Base-by-base conservation (phyloP, 2,329 filamentous ascomycete species). In the Colletotrichum sp. region DNA sequence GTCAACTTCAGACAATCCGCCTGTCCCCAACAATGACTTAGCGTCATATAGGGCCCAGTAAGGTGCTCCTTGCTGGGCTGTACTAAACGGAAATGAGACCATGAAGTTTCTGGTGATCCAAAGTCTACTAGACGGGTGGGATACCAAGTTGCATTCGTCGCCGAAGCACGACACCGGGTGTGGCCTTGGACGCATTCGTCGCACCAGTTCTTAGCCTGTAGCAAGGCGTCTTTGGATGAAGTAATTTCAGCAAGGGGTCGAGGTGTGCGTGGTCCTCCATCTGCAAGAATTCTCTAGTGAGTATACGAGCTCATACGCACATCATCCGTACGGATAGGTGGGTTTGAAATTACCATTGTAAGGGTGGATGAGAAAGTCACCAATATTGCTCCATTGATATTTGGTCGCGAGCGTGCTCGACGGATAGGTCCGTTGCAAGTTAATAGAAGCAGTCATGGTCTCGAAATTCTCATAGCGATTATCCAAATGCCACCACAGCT, bases 21-120 rank as follows among this genome's bases (percentile, higher is more conserved):
- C 8, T 26, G 26, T 6, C 72, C 72, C 72, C 72, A 75, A 39
- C 72, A 75, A 32, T 75, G 68, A 13, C 72, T 75, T 2, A 75
- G 24, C 1, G 72, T 75, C n/a, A 52, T 36, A 1, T 75, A 75
- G 5, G 39, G 60, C 7, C 39, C 32, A 0, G 4, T 26, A 3
- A 10, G n/a, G 3, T 3, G 10, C 4, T 9, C 24, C 1, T 22
- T 72, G n/a, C 6, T 24, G 5, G 3, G 34, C 28, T 39, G 28
- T 4, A 72, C 24, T 2, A 75, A n/a, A 30, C 60, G 60, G 18
- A n/a, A 59, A 9, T 34, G 28, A 9, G n/a, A 30, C 1, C 16
- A 6, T 7, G 8, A 2, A 22, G 64, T n/a, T 1, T n/a, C 13
- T 7, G 15, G 26, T 7, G 22, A 18, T 8, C 22, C n/a, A 8